These are phyloP conservation scores for Zoysia pacifica DNA, from an alignment of 176 grass and related monocot species.

Conservation along the genomic window DNA sequence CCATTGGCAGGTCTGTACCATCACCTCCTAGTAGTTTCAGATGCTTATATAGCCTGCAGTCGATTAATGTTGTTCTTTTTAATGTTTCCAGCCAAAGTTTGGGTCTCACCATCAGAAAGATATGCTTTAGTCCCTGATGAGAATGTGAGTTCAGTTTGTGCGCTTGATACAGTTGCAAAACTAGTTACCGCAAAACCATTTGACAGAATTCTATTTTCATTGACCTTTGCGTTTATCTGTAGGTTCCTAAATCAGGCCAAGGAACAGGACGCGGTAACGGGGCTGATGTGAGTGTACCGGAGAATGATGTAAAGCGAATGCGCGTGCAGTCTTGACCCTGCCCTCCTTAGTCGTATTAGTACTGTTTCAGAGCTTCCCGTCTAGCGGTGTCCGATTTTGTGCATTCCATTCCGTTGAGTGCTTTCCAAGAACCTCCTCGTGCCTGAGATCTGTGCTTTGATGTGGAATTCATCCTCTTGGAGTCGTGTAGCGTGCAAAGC, in stretches of 20 bases:
- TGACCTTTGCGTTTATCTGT: constrained; percentile 22
- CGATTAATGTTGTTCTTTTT: neutral
- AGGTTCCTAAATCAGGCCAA: constrained; percentile 55
- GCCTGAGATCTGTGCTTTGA: neutral
- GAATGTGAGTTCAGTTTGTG: constrained; percentile 55
- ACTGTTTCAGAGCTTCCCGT: constrained; percentile 10
- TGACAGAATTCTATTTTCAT: neutral
- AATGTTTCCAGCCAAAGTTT: constrained; percentile 76
- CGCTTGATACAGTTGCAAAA: neutral
- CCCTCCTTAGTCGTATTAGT: constrained; percentile 8
- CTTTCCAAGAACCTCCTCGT: neutral
- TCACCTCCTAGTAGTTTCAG: neutral
- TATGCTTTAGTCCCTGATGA: constrained; percentile 96
- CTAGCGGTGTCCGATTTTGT: constrained; percentile 34
- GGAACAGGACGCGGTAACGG: constrained; percentile 52
- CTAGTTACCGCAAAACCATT: neutral
- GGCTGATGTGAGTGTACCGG: constrained; percentile 72
- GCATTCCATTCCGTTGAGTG: constrained; percentile 24
- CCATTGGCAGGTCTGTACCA: constrained; percentile 62
- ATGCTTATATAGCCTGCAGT: neutral
- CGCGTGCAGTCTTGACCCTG: constrained; percentile 45
- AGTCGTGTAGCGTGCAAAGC: neutral
- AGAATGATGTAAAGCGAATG: constrained; percentile 89
- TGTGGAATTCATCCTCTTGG: constrained; percentile 35
- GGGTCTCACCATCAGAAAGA: constrained; percentile 96